Base-by-base conservation (phyloP, 306 rosid species). In the Quercus berberidifolia region DNA sequence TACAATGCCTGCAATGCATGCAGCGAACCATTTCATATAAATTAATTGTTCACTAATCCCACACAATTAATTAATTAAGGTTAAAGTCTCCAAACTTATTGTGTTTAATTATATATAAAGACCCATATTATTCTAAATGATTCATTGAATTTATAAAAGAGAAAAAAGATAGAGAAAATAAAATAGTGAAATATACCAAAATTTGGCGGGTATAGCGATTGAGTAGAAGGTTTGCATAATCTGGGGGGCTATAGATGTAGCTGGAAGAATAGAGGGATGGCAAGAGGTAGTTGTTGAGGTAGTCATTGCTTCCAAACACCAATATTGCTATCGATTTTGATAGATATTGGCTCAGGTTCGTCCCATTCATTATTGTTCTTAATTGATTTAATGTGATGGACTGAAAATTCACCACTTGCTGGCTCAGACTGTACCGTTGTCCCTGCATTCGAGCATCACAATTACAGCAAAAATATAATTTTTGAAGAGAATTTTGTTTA, bases 211-310 rank as follows among this genome's bases (percentile, higher is more conserved):
- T 71, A n/a, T 80, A 85, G 77, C 25, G 81, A 46, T 88, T 91
- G 38, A 92, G 86, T 33, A 94, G 93, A 85, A 91, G 88, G 77
- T 82, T 83, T 79, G 88, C 97, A 54, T 76, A 94, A 46, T 84
- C 52, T 12, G 83, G 76, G n/a, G 93, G 81, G 25, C 4, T 87
- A 62, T 91, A 93, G 20, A 7, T 49, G 65, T 23, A 80, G 71
- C 94, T 86, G 62, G 91, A 52, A 55, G 74, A 0, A 68, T 91
- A 92, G 1, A 88, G 28, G 18, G 71, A 21, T 10, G 94, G 93
- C 62, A 84, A 0, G n/a, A 93, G 87, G 79, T 93, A 93, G 80
- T 93, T 93, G 87, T 88, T 90, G 79, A 93, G 41, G 91, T 93
- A 93, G 83, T 93, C 97, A 67, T 87, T 93, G 89, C 84, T 93